Evolutionary conservation across 345 rosid species (phyloP).

Genomic region (Citrus reticulata): DNA sequence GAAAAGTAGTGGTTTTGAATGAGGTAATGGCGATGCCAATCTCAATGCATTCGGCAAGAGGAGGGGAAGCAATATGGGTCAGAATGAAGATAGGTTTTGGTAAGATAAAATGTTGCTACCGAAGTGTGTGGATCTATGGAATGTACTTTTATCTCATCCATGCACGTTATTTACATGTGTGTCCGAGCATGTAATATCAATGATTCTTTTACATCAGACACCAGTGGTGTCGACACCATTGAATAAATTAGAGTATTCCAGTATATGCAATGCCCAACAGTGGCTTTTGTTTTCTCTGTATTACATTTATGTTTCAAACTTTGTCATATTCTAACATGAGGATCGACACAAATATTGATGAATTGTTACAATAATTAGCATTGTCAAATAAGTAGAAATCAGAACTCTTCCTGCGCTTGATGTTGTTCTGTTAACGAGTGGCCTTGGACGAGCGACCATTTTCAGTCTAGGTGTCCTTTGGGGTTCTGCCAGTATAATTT

Average conservation of each 20-base stretch:
- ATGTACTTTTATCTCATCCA: not conserved
- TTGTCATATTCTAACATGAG: not conserved
- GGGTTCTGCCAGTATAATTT: too few species aligned
- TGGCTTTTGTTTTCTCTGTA: not conserved
- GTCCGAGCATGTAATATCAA: not conserved
- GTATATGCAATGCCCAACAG: not conserved
- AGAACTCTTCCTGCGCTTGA: not conserved
- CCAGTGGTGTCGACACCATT: not conserved
- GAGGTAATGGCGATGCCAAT: not conserved
- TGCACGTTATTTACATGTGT: not conserved
- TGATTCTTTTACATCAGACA: not conserved
- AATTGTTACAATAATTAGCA: not conserved
- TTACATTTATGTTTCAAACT: not conserved
- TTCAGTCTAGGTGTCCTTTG: too few species aligned
- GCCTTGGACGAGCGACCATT: too few species aligned
- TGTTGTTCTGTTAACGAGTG: not conserved
- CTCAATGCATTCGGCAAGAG: not conserved
- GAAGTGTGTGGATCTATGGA: not conserved
- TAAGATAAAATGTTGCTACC: not conserved
- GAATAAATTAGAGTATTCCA: not conserved
- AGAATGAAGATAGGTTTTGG: not conserved
- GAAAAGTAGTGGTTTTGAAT: not conserved
- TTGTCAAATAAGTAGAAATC: not conserved
- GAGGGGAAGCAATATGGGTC: not conserved
- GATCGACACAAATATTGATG: not conserved